Evolutionary conservation across 2,329 filamentous ascomycete genomes (phyloP).

Genomic region (Periconia sp.): DNA sequence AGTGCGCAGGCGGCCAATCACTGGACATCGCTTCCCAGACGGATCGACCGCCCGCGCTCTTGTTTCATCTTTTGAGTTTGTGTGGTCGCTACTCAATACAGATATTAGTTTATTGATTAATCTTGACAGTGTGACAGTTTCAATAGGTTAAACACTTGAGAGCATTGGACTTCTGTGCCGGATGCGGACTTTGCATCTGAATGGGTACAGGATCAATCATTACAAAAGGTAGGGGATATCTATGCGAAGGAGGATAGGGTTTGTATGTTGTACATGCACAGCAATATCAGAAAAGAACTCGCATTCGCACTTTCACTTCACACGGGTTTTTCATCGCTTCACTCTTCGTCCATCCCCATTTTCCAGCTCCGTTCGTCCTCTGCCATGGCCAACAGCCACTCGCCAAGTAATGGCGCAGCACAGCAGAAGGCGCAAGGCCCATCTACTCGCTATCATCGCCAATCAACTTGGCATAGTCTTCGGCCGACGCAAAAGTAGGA

Average conservation of each 20-base stretch:
- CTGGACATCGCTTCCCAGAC: neutral
- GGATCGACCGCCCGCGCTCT: neutral
- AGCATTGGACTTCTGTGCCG: too few species aligned
- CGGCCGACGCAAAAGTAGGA: slow-evolving; percentile 88
- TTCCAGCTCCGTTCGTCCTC: neutral
- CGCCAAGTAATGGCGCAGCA: neutral
- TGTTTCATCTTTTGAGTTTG: neutral
- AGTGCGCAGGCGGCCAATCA: neutral
- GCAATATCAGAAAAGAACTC: neutral
- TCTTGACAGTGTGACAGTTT: too few species aligned
- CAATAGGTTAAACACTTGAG: too few species aligned
- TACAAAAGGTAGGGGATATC: slow-evolving; percentile 36
- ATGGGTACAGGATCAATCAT: slow-evolving; percentile 7
- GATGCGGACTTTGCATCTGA: too few species aligned
- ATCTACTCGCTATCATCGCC: slow-evolving; percentile 56
- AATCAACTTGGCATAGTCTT: slow-evolving; percentile 89
- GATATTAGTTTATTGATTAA: too few species aligned
- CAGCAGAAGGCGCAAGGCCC: neutral
- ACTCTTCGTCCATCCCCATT: neutral
- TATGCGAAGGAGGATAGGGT: slow-evolving; percentile 21
- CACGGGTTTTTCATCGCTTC: neutral
- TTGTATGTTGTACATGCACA: slow-evolving; percentile 1
- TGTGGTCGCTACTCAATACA: too few species aligned
- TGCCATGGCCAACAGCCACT: neutral
- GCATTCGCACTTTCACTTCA: neutral